Conservation (phyloP, 108 stramenopile genomes). For the Cyclostephanos tholiformis region DNA sequence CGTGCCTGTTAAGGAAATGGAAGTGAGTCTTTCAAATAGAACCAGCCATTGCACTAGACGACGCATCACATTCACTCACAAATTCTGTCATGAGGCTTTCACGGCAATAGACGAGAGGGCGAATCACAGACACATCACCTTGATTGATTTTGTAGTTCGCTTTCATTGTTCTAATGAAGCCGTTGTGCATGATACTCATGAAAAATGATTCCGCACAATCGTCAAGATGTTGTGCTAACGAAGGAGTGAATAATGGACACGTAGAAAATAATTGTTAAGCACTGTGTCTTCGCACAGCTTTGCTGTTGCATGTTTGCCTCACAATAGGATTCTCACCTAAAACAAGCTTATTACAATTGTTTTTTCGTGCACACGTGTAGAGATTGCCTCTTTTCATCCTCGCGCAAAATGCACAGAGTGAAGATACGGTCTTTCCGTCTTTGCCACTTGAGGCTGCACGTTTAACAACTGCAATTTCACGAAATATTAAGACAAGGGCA, state of each 20-base stretch:
- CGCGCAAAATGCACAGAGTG: constrained; percentile 96
- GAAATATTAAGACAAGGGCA: background rate
- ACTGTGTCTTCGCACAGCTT: constrained; percentile 46
- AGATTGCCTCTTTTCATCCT: constrained; percentile 98
- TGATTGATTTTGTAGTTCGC: constrained; percentile 95
- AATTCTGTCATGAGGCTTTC: constrained; percentile 94
- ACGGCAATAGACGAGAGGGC: constrained; percentile 94
- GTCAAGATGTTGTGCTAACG: constrained; percentile 94
- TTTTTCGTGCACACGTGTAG: constrained; percentile 86
- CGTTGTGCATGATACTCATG: constrained; percentile 98
- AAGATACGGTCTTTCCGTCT: constrained; percentile 87
- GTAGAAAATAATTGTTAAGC: background rate
- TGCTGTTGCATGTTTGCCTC: constrained; percentile 43
- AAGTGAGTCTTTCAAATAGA: background rate
- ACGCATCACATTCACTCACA: constrained; percentile 11
- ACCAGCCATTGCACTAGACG: background rate
- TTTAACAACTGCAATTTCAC: constrained; percentile 63
- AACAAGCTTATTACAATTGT: constrained; percentile 95
- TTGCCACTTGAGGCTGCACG: constrained; percentile 81
- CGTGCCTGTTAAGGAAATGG: constrained; percentile 46
- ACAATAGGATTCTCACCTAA: constrained; percentile 48
- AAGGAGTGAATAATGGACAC: background rate
- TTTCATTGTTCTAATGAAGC: constrained; percentile 96
- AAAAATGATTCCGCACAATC: constrained; percentile 97
- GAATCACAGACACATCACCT: constrained; percentile 93